Evolutionary conservation across 225 moss, liverwort and hornwort species (phyloP), one percentile per base, ranked within the genome.

Genomic region (Sphagnum contortum): DNA sequence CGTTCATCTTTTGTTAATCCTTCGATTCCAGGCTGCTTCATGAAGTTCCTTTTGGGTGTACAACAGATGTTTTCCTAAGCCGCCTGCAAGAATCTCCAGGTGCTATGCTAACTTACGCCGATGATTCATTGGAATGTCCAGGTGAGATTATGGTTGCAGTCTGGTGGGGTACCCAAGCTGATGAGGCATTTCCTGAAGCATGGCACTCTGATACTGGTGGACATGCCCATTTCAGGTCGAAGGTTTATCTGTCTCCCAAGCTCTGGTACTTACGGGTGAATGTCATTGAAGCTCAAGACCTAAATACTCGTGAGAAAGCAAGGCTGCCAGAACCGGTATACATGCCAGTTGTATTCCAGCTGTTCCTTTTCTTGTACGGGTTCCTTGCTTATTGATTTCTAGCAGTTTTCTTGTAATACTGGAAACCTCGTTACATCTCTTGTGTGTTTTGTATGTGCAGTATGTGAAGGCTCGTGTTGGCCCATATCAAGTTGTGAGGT

Each of bases 131-230:
- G 29, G 29, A 29, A 29, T 29, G 29, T 52, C 2, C 52, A 98
- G 98, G 98, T 66, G 98, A 98, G 6, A 80, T 93, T 53, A 90
- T 90, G 98, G 73, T 98, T 45, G 78, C 98, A 29, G 79, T 98
- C 4, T 98, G 98, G 98, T 84, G 93, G 93, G 98, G 93, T 47
- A 85, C 89, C 48, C 98, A 98, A 69, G 98, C 98, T 4, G 98
- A 98, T 47, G 98, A 98, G 75, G 93, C 91, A 4, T 98, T 98
- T 64, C 87, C 93, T 69, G 93, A 93, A 69, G 88, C 98, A n/a
- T 98, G 93, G 98, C 98, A 98, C 55, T 98, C 98, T 12, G 98
- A 98, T 60, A 74, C 89, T 2, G 93, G 98, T 62, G 93, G 93
- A n/a, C 87, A 87, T 55, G 90, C 93, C 0, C 91, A 89, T 61